Evolutionary conservation across 169 alveolate genomes (phyloP), one percentile per base, ranked within the genome.

Genomic region (Plasmodium inui): DNA sequence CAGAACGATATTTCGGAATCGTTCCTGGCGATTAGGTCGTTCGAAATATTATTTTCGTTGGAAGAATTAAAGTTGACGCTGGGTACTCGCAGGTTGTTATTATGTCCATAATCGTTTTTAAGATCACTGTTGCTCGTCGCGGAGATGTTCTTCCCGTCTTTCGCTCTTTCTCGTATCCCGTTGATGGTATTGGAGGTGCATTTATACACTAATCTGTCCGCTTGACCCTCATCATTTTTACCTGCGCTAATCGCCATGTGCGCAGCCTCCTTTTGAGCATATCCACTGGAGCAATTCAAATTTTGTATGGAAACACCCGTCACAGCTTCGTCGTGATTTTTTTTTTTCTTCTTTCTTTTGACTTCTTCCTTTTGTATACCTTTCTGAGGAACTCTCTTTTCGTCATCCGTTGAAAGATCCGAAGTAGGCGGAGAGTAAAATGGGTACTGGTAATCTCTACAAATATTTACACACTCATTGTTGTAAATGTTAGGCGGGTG

Each of bases 381-480:
- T 10, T 50, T 28, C 0, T 72, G 32, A 7, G 37, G 71, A n/a
- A 12, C 57, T 22, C 32, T 53, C 5, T 91, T 80, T 32, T 91
- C 84, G 14, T 82, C 91, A 34, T 91, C 84, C 3, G 92, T 50
- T 6, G 72, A 70, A 19, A 82, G 32, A 71, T 91, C 95, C 46
- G 95, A 91, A 12, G 92, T 71, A 14, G 84, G 32, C 8, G 95
- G 95, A 32, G 86, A 71, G 76, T 91, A 91, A 53, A 81, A 91
- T n/a, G 95, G 95, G 55, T 91, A 91, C 46, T 91, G 95, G 50
- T 91, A 82, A 34, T 91, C 95, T 26, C 95, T 81, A 41, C 95
- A 91, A 19, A 91, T 82, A 17, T 70, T 74, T 55, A 74, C 80
- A n/a, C 57, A 32, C 28, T 86, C 93, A 73, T 46, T 30, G 81